phyloP scores from a whole-genome alignment of 225 moss, liverwort and hornwort genomes.

The Ulota crispa region DNA sequence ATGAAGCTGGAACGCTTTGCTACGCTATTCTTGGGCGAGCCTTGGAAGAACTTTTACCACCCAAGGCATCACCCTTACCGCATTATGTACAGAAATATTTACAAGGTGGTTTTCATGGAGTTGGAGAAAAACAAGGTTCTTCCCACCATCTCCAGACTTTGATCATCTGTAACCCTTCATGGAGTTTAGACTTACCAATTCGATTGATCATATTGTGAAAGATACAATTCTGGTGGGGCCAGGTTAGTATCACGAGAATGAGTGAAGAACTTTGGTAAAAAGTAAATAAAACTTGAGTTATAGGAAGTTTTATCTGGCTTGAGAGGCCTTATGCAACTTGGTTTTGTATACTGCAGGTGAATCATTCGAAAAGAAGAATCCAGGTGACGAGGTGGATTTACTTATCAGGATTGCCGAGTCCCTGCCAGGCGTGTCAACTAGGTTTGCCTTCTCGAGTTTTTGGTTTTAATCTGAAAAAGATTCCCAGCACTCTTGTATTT shows the following conservation, averaged over 20 bases:
- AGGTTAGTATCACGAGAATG: background rate
- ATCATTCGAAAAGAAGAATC: conserved; percentile 10
- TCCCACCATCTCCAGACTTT: background rate
- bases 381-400: conserved; percentile 41
- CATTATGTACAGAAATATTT: conserved; percentile 39
- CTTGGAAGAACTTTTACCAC: conserved; percentile 35
- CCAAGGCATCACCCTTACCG: conserved; percentile 19
- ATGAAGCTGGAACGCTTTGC: conserved; percentile 58
- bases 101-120: conserved; percentile 28
- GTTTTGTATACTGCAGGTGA: conserved; percentile 27
- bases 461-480: background rate
- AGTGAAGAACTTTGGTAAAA: background rate
- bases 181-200: background rate
- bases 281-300: background rate
- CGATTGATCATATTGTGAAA: background rate
- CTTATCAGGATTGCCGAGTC: conserved; percentile 45
- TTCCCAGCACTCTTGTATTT: background rate
- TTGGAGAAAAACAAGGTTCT: conserved; percentile 35
- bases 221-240: background rate
- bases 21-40: conserved; percentile 46
- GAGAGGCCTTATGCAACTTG: background rate
- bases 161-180: background rate
- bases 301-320: conserved; percentile 12
- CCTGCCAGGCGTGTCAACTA: conserved; percentile 51
- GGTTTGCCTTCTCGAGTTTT: conserved; percentile 22